A percentile compares a stretch with the other conserved stretches of the same genome.
Evolutionary conservation across 148 eudicot genomes (phyloP).

Genomic region (Bassia scoparia): DNA sequence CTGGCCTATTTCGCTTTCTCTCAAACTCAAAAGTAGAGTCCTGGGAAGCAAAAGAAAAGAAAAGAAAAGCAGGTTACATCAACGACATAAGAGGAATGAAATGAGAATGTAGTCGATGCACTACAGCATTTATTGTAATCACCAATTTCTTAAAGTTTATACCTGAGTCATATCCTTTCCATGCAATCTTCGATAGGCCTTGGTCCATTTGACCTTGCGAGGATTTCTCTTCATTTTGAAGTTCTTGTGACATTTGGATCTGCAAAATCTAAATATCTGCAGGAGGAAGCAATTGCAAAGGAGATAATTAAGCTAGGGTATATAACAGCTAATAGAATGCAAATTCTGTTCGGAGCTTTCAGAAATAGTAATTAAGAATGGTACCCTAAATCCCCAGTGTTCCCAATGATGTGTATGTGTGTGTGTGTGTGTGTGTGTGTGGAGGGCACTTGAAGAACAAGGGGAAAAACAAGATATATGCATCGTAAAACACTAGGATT

Average conservation of each 20-base stretch:
- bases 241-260: slow-evolving; percentile 97
- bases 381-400: too few relatives aligned
- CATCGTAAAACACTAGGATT: too few relatives aligned
- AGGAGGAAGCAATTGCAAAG: slow-evolving; percentile 8
- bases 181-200: slow-evolving; percentile 77
- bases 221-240: slow-evolving; percentile 99
- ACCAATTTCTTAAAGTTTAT: too few relatives aligned
- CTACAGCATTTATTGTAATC: not conserved
- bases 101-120: not conserved
- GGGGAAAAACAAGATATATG: too few relatives aligned
- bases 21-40: slow-evolving; percentile 94
- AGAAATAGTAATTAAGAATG: too few relatives aligned
- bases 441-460: too few relatives aligned
- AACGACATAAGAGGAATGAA: not conserved
- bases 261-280: slow-evolving; percentile 87
- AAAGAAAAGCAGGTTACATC: not conserved
- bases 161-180: slow-evolving; percentile 99
- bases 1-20: slow-evolving; percentile 93
- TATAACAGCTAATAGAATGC: too few relatives aligned
- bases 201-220: slow-evolving; percentile 96
- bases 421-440: too few relatives aligned
- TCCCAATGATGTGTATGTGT: too few relatives aligned
- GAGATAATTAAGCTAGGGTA: too few relatives aligned
- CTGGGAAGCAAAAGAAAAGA: slow-evolving; percentile 40
- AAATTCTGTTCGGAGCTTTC: too few relatives aligned